These are phyloP conservation scores for Diaporthe citriasiana DNA, from an alignment of 2,329 filamentous ascomycete genomes.

Conservation along the genomic window DNA sequence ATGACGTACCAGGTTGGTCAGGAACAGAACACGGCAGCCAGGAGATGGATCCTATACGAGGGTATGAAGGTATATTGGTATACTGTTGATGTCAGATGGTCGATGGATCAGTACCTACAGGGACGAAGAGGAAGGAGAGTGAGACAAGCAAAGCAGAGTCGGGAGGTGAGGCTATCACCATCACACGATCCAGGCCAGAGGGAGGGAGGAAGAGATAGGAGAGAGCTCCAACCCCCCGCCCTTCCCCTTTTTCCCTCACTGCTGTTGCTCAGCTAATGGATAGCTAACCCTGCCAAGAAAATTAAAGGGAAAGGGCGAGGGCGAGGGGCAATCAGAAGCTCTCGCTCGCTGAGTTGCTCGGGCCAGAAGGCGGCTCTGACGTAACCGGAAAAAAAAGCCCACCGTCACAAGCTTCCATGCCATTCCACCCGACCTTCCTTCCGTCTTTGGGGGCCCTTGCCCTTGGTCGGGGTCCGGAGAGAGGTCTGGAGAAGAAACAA, in stretches of 20 bases:
- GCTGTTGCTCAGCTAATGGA: background rate
- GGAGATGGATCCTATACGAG: background rate
- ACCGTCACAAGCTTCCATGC: background rate
- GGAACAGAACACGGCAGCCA: slow-evolving; percentile 2
- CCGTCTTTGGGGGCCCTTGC: background rate
- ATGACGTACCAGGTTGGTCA: slow-evolving; percentile 29
- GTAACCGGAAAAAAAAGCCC: background rate
- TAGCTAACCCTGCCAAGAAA: slow-evolving; percentile 1
- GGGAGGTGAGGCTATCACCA: slow-evolving; percentile 1
- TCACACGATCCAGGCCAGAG: background rate
- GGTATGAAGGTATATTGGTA: no score
- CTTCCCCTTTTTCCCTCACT: background rate
- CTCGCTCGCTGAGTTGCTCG: slow-evolving; percentile 21
- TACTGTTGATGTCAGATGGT: background rate
- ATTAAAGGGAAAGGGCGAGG: background rate
- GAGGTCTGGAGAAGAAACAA: background rate
- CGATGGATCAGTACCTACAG: background rate
- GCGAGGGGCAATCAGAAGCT: slow-evolving; percentile 19
- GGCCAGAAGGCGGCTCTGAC: slow-evolving; percentile 22
- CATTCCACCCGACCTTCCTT: background rate
- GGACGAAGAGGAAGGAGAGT: background rate
- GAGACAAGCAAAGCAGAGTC: background rate
- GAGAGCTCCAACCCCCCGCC: background rate
- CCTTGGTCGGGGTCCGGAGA: slow-evolving; percentile 10
- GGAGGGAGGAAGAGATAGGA: background rate